Conservation (phyloP, 2,329 filamentous ascomycete species). For the Ceratocystis alfenasii region DNA sequence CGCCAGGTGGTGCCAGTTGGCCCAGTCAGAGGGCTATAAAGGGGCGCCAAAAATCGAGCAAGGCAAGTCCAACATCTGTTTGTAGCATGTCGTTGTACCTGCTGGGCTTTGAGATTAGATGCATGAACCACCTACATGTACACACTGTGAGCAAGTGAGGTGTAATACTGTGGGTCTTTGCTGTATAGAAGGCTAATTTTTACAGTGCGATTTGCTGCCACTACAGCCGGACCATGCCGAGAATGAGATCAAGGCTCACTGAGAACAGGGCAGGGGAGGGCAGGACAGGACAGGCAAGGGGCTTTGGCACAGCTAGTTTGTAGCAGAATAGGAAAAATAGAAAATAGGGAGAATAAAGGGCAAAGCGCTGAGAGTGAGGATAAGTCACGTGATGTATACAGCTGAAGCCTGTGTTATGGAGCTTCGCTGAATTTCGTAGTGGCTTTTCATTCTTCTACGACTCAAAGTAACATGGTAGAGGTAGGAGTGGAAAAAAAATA, state of each 20-base stretch:
- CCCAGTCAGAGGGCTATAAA: neutral
- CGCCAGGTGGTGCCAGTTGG: neutral
- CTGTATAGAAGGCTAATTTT: too few relatives aligned
- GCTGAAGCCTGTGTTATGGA: too few relatives aligned
- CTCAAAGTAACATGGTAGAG: too few relatives aligned
- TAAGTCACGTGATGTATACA: too few relatives aligned
- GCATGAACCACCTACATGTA: neutral
- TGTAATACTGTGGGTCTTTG: neutral
- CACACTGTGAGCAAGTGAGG: neutral
- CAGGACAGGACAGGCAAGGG: neutral
- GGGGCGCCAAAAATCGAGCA: neutral
- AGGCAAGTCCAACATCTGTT: neutral
- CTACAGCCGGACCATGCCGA: neutral
- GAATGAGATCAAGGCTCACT: slow-evolving; percentile 5
- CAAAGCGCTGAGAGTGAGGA: neutral
- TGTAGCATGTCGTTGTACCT: slow-evolving; percentile 11
- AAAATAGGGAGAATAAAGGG: neutral
- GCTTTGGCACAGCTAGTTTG: neutral
- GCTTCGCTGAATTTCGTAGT: too few relatives aligned
- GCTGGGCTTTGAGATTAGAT: slow-evolving; percentile 4
- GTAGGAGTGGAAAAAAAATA: too few relatives aligned
- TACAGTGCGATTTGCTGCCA: neutral
- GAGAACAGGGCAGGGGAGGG: neutral
- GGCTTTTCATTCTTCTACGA: too few relatives aligned
- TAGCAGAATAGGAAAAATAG: neutral